Base-by-base conservation (phyloP, 495 filamentous ascomycete species). In the Pseudoneurospora amorphoporcata region DNA sequence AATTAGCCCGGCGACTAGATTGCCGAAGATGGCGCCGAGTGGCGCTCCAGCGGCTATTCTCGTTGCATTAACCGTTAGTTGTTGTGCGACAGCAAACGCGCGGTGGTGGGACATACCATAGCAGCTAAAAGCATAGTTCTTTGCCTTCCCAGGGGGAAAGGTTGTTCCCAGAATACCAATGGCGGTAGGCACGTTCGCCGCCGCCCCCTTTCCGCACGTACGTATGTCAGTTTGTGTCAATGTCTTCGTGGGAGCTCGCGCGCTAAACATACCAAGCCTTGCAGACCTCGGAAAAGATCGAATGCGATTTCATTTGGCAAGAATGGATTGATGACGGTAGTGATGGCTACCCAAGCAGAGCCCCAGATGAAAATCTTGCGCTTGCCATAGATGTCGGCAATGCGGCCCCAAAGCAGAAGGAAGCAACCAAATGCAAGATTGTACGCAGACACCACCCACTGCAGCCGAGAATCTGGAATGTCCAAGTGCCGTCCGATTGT, bases 381-480 rank as follows among this genome's bases (percentile, higher is more conserved):
- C 71, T 91, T 90, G 39, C 91, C 92, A 74, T 92, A 92, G 73
- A 92, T 87, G 75, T 94, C 92, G 19, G 88, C 90, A 39, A 94
- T 81, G 75, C 89, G 88, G 43, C 92, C 92, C 83, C 91, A 93
- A 70, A 92, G 85, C 14, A 94, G 82, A 39, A 94, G 81, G 75
- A 94, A 91, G 39, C 90, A 88, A 47, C 91, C 92, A 68, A 90
- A 89, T 4, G 88, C 87, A 47, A 94, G 84, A 10, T 85, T 77
- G 72, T 90, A 90, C 0, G 88, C 85, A 0, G 88, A 90, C 8
- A 91, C 81, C 40, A 90, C 84, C 88, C 88, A 90, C 83, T 91
- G 89, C 37, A 88, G 81, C 8, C 88, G 81, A 37, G 81, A 82
- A 8, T 85, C 83, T 1, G 89, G 88, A 47, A 91, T 88, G 70